Percentiles rank a stretch among this genome's conserved stretches.
Conservation (phyloP, 2,329 filamentous ascomycete species). For the Hyphodiscus sp. region DNA sequence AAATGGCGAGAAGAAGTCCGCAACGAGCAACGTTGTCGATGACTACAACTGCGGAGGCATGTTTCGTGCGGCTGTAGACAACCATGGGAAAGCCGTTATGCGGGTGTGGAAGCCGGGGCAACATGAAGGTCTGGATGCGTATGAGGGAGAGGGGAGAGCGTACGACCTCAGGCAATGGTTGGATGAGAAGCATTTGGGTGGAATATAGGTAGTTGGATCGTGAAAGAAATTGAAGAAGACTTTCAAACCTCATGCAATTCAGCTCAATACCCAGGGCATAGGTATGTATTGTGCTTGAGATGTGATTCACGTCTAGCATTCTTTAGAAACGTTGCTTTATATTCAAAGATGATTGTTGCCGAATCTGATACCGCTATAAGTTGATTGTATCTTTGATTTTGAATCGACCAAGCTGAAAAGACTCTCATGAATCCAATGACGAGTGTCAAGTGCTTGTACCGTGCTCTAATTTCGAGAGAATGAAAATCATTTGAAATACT, state of each 20-base stretch:
- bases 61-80: constrained; percentile 73
- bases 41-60: constrained; percentile 85
- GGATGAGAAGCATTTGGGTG: constrained; percentile 12
- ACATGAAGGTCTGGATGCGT: constrained; percentile 25
- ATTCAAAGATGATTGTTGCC: too few relatives aligned
- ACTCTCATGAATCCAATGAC: too few relatives aligned
- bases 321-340: too few relatives aligned
- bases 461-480: too few relatives aligned
- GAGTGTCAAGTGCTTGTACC: too few relatives aligned
- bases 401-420: too few relatives aligned
- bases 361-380: too few relatives aligned
- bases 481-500: too few relatives aligned
- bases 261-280: too few relatives aligned
- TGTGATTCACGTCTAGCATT: too few relatives aligned
- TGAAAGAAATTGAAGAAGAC: background rate
- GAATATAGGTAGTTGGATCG: background rate
- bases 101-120: constrained; percentile 44
- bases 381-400: too few relatives aligned
- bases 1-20: constrained; percentile 36
- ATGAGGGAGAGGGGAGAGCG: constrained; percentile 28
- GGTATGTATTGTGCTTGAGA: too few relatives aligned
- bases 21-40: constrained; percentile 52
- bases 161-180: constrained; percentile 28
- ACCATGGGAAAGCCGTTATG: constrained; percentile 49
- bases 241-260: background rate